Base-by-base conservation (phyloP, 331 rosid genomes). In the Cucumis variabilis region DNA sequence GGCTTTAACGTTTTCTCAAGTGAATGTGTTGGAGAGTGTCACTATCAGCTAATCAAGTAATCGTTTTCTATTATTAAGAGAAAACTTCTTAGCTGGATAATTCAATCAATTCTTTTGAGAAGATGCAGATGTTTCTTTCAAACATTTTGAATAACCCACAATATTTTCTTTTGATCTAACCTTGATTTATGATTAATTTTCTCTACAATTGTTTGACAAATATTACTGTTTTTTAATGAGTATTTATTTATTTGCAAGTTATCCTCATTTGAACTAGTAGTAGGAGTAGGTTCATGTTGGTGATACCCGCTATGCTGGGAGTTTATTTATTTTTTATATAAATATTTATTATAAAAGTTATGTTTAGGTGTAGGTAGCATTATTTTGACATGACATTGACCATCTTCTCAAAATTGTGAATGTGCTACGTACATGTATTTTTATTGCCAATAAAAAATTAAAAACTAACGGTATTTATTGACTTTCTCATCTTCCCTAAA, bases 401-500 rank as follows among this genome's bases (percentile, higher is more conserved):
- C 5, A 33, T 81, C 71, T 25, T 84, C 65, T 67, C 46, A 84
- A 67, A 28, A 44, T 84, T 84, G 27, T 84, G 11, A n/a, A 69
- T 84, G 48, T 66, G 66, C 66, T 11, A 17, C 15, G 66, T 21
- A 46, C 5, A 11, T n/a, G 25, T 37, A 15, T 11, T 41, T 46
- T 65, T 13, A 21, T 11, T 84, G 37, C 46, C 5, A 16, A 44
- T 24, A 13, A 13, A n/a, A 20, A 60, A 50, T 15, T 46, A 13
- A 23, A 55, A 63, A 13, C 28, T 48, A 21, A 73, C 55, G 16
- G 74, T 68, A 24, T 79, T 63, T 19, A 37, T 20, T 80, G 80
- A 58, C 81, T 78, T 72, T 87, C 25, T 33, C 58, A 73, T 88
- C 58, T 82, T 63, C 76, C 79, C 62, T 44, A 82, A 83, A 87